These are phyloP conservation scores for Neostapfia colusana DNA, from an alignment of 176 grass and related monocot genomes.

Conservation along the genomic window DNA sequence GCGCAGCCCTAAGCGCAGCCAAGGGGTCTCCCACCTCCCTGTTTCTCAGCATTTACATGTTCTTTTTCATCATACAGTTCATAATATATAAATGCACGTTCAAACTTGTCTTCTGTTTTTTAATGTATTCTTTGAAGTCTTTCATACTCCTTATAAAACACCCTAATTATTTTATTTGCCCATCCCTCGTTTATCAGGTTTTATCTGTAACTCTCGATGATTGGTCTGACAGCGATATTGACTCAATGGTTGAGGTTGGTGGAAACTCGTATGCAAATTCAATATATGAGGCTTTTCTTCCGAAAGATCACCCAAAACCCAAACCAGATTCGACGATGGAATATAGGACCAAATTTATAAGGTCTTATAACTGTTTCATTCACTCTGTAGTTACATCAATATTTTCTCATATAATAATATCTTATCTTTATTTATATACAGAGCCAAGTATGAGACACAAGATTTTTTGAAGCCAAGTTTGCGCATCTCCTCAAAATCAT, in stretches of 20 bases:
- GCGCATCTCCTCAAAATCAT: slow-evolving; percentile 78
- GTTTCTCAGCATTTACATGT: too few relatives aligned
- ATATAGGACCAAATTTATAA: slow-evolving; percentile 87
- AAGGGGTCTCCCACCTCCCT: too few relatives aligned
- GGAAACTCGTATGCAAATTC: slow-evolving; percentile 99
- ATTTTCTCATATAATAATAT: slow-evolving; percentile 32
- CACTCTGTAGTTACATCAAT: slow-evolving; percentile 17
- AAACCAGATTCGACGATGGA: slow-evolving; percentile 70
- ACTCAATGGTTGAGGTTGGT: slow-evolving; percentile 94
- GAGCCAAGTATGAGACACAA: slow-evolving; percentile 94
- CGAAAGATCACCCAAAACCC: slow-evolving; percentile 83
- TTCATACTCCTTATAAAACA: slow-evolving; percentile 1
- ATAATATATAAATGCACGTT: slow-evolving; percentile 26
- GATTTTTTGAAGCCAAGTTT: slow-evolving; percentile 99
- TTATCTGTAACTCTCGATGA: slow-evolving; percentile 92
- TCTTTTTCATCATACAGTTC: neutral
- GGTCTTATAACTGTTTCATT: slow-evolving; percentile 46
- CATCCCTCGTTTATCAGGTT: slow-evolving; percentile 54
- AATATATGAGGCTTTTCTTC: slow-evolving; percentile 98
- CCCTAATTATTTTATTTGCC: slow-evolving; percentile 12
- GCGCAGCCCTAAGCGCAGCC: too few relatives aligned
- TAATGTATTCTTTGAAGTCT: neutral
- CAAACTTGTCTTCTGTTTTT: neutral
- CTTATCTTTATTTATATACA: slow-evolving; percentile 38
- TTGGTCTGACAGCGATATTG: slow-evolving; percentile 85